Conservation (phyloP, 2,329 filamentous ascomycete genomes). For the Phyllosticta citribraziliensis region DNA sequence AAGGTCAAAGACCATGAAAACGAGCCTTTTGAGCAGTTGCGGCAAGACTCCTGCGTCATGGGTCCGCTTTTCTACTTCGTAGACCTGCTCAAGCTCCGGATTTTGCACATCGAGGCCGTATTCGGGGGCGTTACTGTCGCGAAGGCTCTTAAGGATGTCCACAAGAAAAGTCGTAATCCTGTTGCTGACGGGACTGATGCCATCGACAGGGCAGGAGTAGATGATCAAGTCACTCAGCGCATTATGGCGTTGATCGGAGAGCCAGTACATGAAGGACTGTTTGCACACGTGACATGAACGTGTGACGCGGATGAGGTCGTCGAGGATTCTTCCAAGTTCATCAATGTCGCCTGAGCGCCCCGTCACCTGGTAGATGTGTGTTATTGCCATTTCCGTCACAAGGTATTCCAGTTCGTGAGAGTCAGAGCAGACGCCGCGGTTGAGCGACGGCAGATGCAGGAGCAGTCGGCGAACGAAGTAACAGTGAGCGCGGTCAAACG, state of each 20-base stretch:
- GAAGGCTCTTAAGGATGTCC: not conserved
- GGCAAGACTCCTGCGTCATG: not conserved
- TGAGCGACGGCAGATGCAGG: constrained; percentile 43
- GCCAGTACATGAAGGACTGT: constrained; percentile 2
- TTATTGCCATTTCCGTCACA: constrained; percentile 47
- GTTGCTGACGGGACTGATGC: not conserved
- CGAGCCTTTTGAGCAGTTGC: not conserved
- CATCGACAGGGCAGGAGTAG: not conserved
- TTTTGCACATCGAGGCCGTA: constrained; percentile 1
- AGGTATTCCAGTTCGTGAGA: constrained; percentile 37
- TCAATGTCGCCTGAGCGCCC: constrained; percentile 60
- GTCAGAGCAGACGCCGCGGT: constrained; percentile 39
- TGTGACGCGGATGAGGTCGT: constrained; percentile 43
- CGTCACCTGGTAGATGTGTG: constrained; percentile 67
- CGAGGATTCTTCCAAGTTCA: constrained; percentile 49
- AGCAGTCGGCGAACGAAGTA: constrained; percentile 57
- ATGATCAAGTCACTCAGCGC: constrained; percentile 7
- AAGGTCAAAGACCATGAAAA: not conserved
- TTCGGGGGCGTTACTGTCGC: not conserved
- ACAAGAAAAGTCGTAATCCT: not conserved
- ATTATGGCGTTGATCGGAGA: not conserved
- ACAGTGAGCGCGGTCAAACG: constrained; percentile 65
- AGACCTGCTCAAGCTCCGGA: not conserved
- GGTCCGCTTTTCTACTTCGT: not conserved
- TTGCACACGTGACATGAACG: constrained; percentile 41